Percentiles rank a stretch among this genome's conserved stretches.
phyloP scores from a whole-genome alignment of 1,139 yeast species.

The Suhomyces bolitotheri region DNA sequence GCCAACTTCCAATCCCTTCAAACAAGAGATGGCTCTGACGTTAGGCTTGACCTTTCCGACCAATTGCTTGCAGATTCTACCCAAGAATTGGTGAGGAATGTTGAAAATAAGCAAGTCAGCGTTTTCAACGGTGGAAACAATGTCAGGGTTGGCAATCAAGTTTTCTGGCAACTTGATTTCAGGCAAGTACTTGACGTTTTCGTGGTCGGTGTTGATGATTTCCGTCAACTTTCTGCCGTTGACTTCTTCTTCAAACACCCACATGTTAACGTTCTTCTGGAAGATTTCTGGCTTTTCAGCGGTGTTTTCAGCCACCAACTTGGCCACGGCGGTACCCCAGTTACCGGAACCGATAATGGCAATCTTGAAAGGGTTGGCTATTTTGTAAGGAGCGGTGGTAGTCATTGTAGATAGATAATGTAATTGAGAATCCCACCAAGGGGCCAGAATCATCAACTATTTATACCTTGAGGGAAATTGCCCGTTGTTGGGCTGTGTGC shows the following conservation, averaged over 20 bases:
- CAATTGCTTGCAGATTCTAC: constrained; percentile 38
- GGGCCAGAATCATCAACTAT: constrained; percentile 4
- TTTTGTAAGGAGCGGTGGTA: constrained; percentile 30
- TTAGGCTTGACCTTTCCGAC: constrained; percentile 41
- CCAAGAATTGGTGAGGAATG: constrained; percentile 51
- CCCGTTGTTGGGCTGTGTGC: constrained; percentile 6
- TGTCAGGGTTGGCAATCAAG: constrained; percentile 42
- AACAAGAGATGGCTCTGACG: constrained; percentile 48
- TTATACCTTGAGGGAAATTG: constrained; percentile 4
- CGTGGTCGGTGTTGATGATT: constrained; percentile 46
- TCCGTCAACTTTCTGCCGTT: constrained; percentile 46
- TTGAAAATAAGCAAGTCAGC: constrained; percentile 50
- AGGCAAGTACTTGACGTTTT: constrained; percentile 49
- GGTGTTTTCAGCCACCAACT: constrained; percentile 48
- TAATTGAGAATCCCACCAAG: not conserved
- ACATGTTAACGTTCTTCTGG: constrained; percentile 43
- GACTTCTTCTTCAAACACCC: constrained; percentile 49
- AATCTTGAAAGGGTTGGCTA: constrained; percentile 43
- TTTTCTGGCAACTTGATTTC: constrained; percentile 45
- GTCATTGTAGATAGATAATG: constrained; percentile 30
- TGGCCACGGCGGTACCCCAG: constrained; percentile 54
- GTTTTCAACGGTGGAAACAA: constrained; percentile 40
- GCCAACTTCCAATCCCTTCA: constrained; percentile 50
- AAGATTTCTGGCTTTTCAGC: constrained; percentile 43
- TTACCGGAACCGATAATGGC: constrained; percentile 51